These are phyloP conservation scores for Leccinum solheimii DNA, from an alignment of 1,284 basidiomycete genomes.

Conservation along the genomic window DNA sequence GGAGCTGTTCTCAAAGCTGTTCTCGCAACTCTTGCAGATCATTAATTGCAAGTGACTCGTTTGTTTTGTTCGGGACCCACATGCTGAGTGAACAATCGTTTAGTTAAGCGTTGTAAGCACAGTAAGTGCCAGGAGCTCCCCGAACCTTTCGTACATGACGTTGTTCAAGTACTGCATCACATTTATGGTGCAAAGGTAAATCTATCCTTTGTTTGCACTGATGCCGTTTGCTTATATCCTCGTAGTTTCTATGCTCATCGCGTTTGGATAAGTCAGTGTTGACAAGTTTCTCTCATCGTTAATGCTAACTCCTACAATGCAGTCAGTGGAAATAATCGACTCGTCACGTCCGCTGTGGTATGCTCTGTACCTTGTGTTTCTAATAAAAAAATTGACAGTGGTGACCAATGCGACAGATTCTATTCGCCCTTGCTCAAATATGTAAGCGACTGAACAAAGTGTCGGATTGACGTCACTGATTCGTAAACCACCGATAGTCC, in stretches of 20 bases:
- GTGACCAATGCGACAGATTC: slow-evolving; percentile 2
- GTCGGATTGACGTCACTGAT: background rate
- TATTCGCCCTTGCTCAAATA: slow-evolving; percentile 13
- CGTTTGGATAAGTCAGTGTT: slow-evolving; percentile 29
- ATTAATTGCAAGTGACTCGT: slow-evolving; percentile 7
- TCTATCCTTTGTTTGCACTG: background rate
- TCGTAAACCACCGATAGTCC: slow-evolving; percentile 2
- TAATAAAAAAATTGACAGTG: background rate
- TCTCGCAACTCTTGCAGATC: background rate
- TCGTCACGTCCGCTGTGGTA: slow-evolving; percentile 21
- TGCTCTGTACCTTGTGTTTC: background rate
- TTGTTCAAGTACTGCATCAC: slow-evolving; percentile 15
- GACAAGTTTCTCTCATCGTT: background rate
- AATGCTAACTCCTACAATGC: background rate
- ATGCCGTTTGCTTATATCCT: background rate
- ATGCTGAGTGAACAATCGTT: background rate
- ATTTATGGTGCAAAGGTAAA: slow-evolving; percentile 23
- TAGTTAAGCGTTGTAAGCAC: background rate
- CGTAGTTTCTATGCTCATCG: slow-evolving; percentile 29
- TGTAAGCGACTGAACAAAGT: slow-evolving; percentile 9
- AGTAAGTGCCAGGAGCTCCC: slow-evolving; percentile 3
- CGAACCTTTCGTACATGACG: background rate
- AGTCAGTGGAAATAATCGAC: slow-evolving; percentile 27
- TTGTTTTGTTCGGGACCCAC: background rate
- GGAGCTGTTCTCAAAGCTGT: background rate